Percentiles rank a stretch among this genome's conserved stretches.
These are phyloP conservation scores for Ophiostoma montium DNA, from an alignment of 2,329 filamentous ascomycete genomes.

Conservation along the genomic window DNA sequence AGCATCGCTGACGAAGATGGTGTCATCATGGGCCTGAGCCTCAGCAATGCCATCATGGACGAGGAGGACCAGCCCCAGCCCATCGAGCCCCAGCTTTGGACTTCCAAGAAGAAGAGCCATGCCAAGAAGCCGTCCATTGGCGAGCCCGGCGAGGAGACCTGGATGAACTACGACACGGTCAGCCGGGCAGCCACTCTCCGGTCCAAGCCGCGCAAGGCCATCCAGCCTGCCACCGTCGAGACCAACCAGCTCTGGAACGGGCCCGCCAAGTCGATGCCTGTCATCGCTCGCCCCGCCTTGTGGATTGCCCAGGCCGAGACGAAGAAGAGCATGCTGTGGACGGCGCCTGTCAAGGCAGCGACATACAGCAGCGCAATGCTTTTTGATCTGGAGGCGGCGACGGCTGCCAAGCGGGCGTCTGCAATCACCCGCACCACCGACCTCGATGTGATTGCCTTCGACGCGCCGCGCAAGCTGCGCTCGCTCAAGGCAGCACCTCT, in stretches of 20 bases:
- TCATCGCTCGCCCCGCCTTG: background rate
- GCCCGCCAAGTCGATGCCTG: background rate
- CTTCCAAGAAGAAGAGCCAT: slow-evolving; percentile 2
- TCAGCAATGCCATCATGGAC: slow-evolving; percentile 15
- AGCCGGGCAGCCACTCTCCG: slow-evolving; percentile 15
- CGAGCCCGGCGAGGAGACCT: slow-evolving; percentile 24
- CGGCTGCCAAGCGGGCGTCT: background rate
- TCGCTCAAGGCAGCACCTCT: background rate
- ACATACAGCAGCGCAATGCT: background rate
- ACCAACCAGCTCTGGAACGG: slow-evolving; percentile 10
- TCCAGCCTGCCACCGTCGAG: slow-evolving; percentile 19
- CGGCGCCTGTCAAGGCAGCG: background rate
- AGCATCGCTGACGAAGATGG: slow-evolving; percentile 9
- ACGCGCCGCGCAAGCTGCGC: slow-evolving; percentile 5
- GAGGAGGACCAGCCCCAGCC: background rate
- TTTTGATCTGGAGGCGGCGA: slow-evolving; percentile 6
- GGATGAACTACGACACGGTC: slow-evolving; percentile 22
- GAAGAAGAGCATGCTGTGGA: background rate
- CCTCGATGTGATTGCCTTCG: slow-evolving; percentile 1
- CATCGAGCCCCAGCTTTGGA: slow-evolving; percentile 6
- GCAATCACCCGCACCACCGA: slow-evolving; percentile 7
- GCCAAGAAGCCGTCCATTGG: background rate
- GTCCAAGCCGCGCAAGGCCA: slow-evolving; percentile 15
- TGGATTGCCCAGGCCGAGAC: background rate
- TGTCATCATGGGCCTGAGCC: slow-evolving; percentile 18